These are phyloP conservation scores for Cubamyces lactineus DNA, from an alignment of 768 basidiomycete genomes.

Conservation along the genomic window DNA sequence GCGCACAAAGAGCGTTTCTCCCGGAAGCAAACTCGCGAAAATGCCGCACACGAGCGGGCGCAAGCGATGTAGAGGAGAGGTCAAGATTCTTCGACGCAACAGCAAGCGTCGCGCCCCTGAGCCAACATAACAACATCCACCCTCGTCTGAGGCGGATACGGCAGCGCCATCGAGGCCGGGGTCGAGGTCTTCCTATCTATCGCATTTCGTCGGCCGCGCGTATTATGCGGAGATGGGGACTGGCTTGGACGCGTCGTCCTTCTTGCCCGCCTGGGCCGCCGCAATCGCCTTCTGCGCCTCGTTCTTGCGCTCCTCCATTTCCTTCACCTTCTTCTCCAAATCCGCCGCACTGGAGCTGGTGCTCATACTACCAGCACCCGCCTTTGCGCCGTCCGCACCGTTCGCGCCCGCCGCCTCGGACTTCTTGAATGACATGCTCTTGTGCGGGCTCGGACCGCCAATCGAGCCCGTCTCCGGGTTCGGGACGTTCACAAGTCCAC, in stretches of 20 bases:
- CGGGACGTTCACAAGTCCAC: conserved; percentile 62
- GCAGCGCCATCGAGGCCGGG: not conserved
- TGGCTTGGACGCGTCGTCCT: conserved; percentile 54
- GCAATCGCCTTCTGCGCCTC: conserved; percentile 68
- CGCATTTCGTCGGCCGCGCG: not conserved
- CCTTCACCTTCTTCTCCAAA: conserved; percentile 57
- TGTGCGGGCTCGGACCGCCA: conserved; percentile 64
- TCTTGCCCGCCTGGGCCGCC: conserved; percentile 66
- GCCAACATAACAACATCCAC: too few species aligned
- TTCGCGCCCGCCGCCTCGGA: conserved; percentile 25
- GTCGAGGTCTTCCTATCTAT: not conserved
- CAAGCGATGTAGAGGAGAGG: not conserved
- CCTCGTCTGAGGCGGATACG: not conserved
- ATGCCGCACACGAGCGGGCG: not conserved
- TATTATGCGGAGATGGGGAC: conserved; percentile 41
- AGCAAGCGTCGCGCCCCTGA: too few species aligned
- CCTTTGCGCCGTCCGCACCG: conserved; percentile 46
- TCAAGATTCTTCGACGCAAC: too few species aligned
- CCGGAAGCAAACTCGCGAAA: not conserved
- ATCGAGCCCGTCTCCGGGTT: conserved; percentile 71
- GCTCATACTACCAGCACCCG: conserved; percentile 39
- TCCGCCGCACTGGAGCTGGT: conserved; percentile 35
- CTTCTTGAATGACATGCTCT: conserved; percentile 73
- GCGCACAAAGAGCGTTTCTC: not conserved
- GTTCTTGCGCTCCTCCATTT: conserved; percentile 66